Evolutionary conservation across 768 basidiomycete genomes (phyloP), one percentile per base, ranked within the genome.

Genomic region (Hygrophoropsis aurantiaca): DNA sequence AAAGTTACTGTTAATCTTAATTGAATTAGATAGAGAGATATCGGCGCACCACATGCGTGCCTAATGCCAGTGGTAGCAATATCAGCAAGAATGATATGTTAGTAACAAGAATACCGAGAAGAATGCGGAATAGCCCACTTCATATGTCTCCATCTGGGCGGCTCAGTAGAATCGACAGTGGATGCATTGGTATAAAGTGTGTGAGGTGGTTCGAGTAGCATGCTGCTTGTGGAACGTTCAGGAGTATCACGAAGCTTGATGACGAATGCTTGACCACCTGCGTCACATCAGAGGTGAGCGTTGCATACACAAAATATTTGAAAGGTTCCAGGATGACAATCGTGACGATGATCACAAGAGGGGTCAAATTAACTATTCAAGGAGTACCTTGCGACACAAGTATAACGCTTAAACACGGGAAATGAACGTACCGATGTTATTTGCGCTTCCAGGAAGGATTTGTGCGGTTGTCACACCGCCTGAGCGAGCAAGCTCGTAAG

Each of bases 201-300:
- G 50, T 70, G 75, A 0, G 80, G 78, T 11, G 77, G 72, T 37
- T 81, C 80, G 26, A 82, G 60, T 7, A 76, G 65, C 69, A 75
- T 72, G 4, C 71, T 71, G 10, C 64, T 66, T 6, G 77, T 70
- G 0, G 74, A 73, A n/a, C 74, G 69, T 42, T 75, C 74, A n/a
- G 55, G 44, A 0, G 77, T 79, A 44, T 66, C 65, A 18, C 80
- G 68, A 6, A 78, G 63, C 55, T 81, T 81, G 51, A 80, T 73
- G 5, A 70, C 58, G 54, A 77, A 81, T 0, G 72, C 78, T 51
- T 78, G 77, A 11, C 78, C 78, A 32, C 75, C 77, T 70, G n/a
- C n/a, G n/a, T n/a, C n/a, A n/a, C n/a, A n/a, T n/a, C n/a, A n/a
- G n/a, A n/a, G n/a, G n/a, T n/a, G n/a, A n/a, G n/a, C n/a, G n/a